phyloP scores from a whole-genome alignment of 1,284 basidiomycete species.

The Ganoderma boninense region DNA sequence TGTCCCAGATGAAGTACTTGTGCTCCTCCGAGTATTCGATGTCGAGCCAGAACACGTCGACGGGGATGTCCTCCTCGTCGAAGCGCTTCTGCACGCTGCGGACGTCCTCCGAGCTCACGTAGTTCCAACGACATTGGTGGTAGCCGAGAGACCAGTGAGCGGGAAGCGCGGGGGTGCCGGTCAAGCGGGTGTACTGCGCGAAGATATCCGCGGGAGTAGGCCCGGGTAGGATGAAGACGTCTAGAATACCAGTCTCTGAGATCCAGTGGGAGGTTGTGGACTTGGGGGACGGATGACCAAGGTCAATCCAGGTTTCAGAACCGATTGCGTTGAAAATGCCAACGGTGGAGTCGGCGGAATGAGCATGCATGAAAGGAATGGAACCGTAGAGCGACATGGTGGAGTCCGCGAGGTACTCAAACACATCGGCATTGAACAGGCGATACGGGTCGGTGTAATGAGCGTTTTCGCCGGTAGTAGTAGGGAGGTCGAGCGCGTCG shows the following conservation, averaged over 20 bases:
- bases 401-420: conserved; percentile 94
- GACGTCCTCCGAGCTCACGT: conserved; percentile 91
- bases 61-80: conserved; percentile 93
- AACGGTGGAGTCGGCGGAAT: conserved; percentile 85
- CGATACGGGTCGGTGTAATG: conserved; percentile 93
- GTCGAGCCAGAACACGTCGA: conserved; percentile 99
- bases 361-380: conserved; percentile 94
- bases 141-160: conserved; percentile 94
- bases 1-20: conserved; percentile 98
- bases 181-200: conserved; percentile 85
- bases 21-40: conserved; percentile 96
- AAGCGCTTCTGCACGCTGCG: conserved; percentile 89
- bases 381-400: conserved; percentile 93
- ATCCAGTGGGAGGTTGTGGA: conserved; percentile 94
- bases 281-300: conserved; percentile 70
- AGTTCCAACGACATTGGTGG: conserved; percentile 99
- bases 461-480: conserved; percentile 77
- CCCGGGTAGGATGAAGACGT: conserved; percentile 93
- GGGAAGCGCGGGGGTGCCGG: conserved; percentile 88
- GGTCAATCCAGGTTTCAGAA: conserved; percentile 97
- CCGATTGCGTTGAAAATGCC: conserved; percentile 92
- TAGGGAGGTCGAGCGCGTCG: conserved; percentile 91
- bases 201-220: conserved; percentile 86
- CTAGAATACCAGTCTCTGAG: conserved; percentile 95
- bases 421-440: conserved; percentile 96